Conservation (phyloP, 768 basidiomycete genomes). For the Cytidiella melzeri region DNA sequence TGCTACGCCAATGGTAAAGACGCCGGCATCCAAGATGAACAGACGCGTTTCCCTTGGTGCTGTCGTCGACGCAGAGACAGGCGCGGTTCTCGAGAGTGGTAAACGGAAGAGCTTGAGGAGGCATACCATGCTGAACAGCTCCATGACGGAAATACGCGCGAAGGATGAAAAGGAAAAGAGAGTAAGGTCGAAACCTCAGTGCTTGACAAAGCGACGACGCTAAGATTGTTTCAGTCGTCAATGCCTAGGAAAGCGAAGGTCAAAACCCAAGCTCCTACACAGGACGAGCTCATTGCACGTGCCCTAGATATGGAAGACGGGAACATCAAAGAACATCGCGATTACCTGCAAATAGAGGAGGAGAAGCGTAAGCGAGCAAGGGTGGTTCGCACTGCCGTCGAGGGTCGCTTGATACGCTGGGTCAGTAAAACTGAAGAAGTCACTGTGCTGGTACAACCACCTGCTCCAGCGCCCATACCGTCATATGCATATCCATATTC, state of each 20-base stretch:
- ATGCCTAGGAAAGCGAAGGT: slow-evolving; percentile 55
- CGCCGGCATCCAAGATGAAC: slow-evolving; percentile 25
- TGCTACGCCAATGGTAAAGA: slow-evolving; percentile 20
- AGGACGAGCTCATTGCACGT: slow-evolving; percentile 77
- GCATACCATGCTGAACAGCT: slow-evolving; percentile 67
- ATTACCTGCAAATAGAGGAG: slow-evolving; percentile 77
- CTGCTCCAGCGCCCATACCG: background rate
- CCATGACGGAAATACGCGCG: slow-evolving; percentile 57
- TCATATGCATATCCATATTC: slow-evolving; percentile 1
- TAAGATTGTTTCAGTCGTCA: slow-evolving; percentile 28
- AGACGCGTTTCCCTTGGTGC: slow-evolving; percentile 51
- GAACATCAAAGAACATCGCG: slow-evolving; percentile 69
- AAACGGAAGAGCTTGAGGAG: slow-evolving; percentile 36
- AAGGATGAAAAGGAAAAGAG: slow-evolving; percentile 60
- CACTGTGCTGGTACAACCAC: slow-evolving; percentile 35
- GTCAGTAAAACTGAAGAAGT: slow-evolving; percentile 58
- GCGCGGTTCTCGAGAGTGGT: slow-evolving; percentile 41
- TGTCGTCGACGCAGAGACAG: slow-evolving; percentile 54
- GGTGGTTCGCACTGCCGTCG: slow-evolving; percentile 52
- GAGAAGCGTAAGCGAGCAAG: slow-evolving; percentile 69
- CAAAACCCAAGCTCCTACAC: slow-evolving; percentile 51
- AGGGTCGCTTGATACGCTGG: slow-evolving; percentile 69
- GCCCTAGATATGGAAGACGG: slow-evolving; percentile 86
- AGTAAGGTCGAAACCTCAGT: slow-evolving; percentile 32
- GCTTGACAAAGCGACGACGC: background rate